A percentile compares a stretch with the other conserved stretches of the same genome.
phyloP scores from a whole-genome alignment of 306 rosid genomes.

The Cajanus cajan region DNA sequence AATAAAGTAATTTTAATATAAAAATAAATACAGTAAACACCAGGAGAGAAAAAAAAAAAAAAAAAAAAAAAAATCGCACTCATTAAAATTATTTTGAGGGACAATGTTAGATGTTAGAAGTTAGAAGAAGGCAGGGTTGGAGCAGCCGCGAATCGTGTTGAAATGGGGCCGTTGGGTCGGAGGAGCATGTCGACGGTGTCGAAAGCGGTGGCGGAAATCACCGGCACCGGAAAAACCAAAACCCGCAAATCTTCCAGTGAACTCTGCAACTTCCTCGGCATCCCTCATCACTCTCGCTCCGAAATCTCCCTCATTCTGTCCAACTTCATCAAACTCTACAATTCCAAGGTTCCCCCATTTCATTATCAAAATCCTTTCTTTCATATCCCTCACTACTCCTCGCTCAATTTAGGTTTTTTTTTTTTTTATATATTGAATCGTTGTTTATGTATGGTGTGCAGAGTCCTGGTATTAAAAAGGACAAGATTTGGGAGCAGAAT shows the following conservation, averaged over 20 bases:
- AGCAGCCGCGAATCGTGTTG: background rate
- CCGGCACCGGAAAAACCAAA: slow-evolving; percentile 32
- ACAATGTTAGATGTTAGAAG: too few species aligned
- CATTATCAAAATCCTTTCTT: too few species aligned
- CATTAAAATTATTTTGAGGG: too few species aligned
- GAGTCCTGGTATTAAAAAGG: slow-evolving; percentile 69
- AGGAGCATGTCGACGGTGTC: slow-evolving; percentile 43
- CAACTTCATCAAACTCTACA: slow-evolving; percentile 62
- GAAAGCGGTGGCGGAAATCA: slow-evolving; percentile 35
- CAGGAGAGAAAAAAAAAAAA: too few species aligned
- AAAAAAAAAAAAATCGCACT: too few species aligned
- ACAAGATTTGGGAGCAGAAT: slow-evolving; percentile 63
- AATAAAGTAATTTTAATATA: too few species aligned
- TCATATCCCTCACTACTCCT: too few species aligned
- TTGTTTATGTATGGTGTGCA: slow-evolving; percentile 30
- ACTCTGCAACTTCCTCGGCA: slow-evolving; percentile 51
- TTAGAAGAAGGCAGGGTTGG: background rate
- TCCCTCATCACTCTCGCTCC: slow-evolving; percentile 52
- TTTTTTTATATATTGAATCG: background rate
- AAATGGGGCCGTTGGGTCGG: background rate
- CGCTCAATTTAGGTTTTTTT: background rate
- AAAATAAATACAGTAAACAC: too few species aligned
- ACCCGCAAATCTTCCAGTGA: slow-evolving; percentile 40
- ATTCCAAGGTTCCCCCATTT: slow-evolving; percentile 29
- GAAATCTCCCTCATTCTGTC: slow-evolving; percentile 44